Evolutionary conservation across 2,329 filamentous ascomycete species (phyloP), one percentile per base, ranked within the genome.

Genomic region (Colletotrichum sp.): DNA sequence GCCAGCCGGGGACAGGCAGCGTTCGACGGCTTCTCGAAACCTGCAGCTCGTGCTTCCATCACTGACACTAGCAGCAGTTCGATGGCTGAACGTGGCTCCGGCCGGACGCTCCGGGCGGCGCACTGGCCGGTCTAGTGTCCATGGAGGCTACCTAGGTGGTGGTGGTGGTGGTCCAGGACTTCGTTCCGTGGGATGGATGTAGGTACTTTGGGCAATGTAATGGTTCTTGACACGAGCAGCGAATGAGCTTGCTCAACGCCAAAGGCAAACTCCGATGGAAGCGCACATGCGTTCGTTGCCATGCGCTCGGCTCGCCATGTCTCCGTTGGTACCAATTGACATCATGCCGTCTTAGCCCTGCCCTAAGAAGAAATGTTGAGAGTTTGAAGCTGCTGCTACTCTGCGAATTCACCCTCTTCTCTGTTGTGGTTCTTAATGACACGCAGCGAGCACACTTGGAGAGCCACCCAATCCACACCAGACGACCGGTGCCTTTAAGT

Each of bases 11-110:
- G 48, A 25, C n/a, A 25, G 36, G n/a, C 22, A 39, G 28, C 55
- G n/a, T 72, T 70, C 68, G 69, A 67, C 69, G 56, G 52, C 72
- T 75, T 75, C 72, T 75, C 72, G 68, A 75, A 75, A 71, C 60
- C 48, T 74, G 58, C 66, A 70, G 58, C 66, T 66, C 27, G n/a
- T 58, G 34, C 39, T 36, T 34, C 64, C 25, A 32, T 27, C 34
- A 55, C 62, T 25, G 32, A 34, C 55, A 32, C 36, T 18, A 48
- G 39, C 39, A 48, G 39, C 39, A 48, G 39, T 39, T 68, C 30
- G 52, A 55, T 62, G 73, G 32, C 34, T 65, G 64, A 65, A 52
- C 34, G 64, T 60, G 64, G 34, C 64, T n/a, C 39, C 64, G 70
- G 56, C 56, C 70, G 70, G 64, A 39, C 39, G 61, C 27, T 66